Base-by-base conservation (phyloP, 257 asterid species). In the Forsythia suspensa region DNA sequence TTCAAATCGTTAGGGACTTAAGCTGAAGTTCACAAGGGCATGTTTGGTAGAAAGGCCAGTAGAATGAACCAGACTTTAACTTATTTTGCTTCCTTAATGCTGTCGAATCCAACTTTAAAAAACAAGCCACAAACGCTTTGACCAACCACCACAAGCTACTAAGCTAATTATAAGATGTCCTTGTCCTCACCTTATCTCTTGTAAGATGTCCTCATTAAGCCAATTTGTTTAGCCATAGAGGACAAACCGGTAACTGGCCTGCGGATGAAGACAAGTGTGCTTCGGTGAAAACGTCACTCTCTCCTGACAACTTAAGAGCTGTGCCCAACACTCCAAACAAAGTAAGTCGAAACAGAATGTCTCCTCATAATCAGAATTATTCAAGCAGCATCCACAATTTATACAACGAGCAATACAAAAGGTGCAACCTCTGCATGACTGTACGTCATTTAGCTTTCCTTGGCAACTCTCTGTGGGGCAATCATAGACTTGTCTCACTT, bases 341-440 rank as follows among this genome's bases (percentile, higher is more conserved):
- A 84, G 80, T 1, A 29, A 68, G 3, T 89, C 90, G 6, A 88
- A 71, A 73, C 51, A 70, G 66, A 94, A 92, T 3, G 88, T 87
- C 91, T 94, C 98, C 76, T 83, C 91, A 48, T 85, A 92, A 5
- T 82, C 86, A 73, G 81, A 86, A 51, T 86, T 74, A n/a, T 69
- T 87, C 71, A 94, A 63, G 85, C 98, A 95, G 79, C 96, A 79
- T 34, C 98, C 97, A 80, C 98, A 95, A 39, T 75, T 80, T 12
- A 76, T 76, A 74, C 98, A 95, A 13, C 98, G 97, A 71, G 86
- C 70, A 72, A 91, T 84, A 90, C 98, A 95, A 10, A 51, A 12
- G 8, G 77, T 82, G 88, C 98, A 95, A 66, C 86, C 97, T 83
- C 90, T 87, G 84, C 98, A 95, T 2, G 82, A 52, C 71, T 87